Evolutionary conservation across 441 rosid species (phyloP), one percentile per base, ranked within the genome.

Genomic region (Eruca vesicaria): DNA sequence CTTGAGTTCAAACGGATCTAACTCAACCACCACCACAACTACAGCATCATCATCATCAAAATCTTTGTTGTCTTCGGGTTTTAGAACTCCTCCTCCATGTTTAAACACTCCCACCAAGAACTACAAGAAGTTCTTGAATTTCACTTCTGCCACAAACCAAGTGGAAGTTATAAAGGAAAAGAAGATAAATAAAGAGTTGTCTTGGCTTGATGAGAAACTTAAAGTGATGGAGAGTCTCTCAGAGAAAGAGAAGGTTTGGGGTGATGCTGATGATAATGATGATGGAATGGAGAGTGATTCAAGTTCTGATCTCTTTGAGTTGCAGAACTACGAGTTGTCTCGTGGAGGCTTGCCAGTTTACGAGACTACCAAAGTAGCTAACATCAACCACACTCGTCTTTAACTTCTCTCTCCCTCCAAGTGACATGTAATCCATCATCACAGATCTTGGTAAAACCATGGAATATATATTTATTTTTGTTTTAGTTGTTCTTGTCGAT

Each of bases 301-400:
- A 38, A 95, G 99, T 78, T 95, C 99, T 66, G 99, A 95, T 85
- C 89, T 95, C 74, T 95, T 95, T 62, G 99, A 95, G 82, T 71
- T 94, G 80, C 89, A 87, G 50, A 94, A 84, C 75, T 90, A 86
- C 65, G 92, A 94, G 77, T 77, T 92, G 74, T 87, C 97, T 15
- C 87, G 82, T 76, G 97, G 84, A 62, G 83, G 89, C 28, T 78
- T 95, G 73, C 99, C 98, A 26, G 99, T 95, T 45, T 92, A 95
- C 66, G 99, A 95, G 79, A 92, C 96, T 15, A 95, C 99, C 57
- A 83, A 81, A 41, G 84, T 89, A 81, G 91, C 88, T 69, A 87
- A 78, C 80, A 88, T 90, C 86, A 85, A 85, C 57, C 86, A 86
- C 62, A 45, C 67, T 58, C 72, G 35, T 66, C 21, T 50, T 59